A percentile compares a stretch with the other conserved stretches of the same genome.
Conservation (phyloP, 2,329 filamentous ascomycete species). For the Herpotrichia juniperi region DNA sequence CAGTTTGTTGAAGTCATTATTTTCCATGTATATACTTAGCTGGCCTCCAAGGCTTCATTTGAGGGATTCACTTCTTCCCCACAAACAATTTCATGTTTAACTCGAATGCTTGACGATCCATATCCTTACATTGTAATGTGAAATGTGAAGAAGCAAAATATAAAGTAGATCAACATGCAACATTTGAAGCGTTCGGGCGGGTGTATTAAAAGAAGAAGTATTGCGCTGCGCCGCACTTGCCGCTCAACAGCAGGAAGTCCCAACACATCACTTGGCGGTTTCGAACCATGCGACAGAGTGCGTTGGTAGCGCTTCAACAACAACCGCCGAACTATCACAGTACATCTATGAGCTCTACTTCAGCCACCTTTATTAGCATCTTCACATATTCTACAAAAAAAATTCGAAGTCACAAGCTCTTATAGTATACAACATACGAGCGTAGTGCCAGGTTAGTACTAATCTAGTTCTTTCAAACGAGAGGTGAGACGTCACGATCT, state of each 20-base stretch:
- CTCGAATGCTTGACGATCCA: background rate
- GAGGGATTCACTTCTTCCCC: constrained; percentile 7
- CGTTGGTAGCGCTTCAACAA: background rate
- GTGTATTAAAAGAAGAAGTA: too few species aligned
- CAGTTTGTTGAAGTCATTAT: constrained; percentile 11
- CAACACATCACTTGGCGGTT: background rate
- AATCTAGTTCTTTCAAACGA: too few species aligned
- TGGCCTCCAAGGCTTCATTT: constrained; percentile 11
- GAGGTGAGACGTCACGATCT: too few species aligned
- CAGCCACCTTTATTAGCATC: background rate
- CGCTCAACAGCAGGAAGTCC: background rate
- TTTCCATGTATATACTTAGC: constrained; percentile 25
- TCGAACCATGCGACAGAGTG: background rate
- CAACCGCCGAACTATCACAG: background rate
- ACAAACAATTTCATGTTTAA: constrained; percentile 2
- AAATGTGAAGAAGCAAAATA: background rate
- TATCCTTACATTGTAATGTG: background rate
- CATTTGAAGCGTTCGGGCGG: too few species aligned
- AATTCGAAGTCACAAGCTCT: too few species aligned
- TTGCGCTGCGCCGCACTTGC: background rate
- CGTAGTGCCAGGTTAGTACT: too few species aligned
- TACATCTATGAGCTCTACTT: background rate
- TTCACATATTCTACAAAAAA: too few species aligned
- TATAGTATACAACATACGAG: too few species aligned
- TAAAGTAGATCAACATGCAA: too few species aligned